Evolutionary conservation across 2,329 filamentous ascomycete species (phyloP).

Genomic region (Fusarium sterilihyphosum): DNA sequence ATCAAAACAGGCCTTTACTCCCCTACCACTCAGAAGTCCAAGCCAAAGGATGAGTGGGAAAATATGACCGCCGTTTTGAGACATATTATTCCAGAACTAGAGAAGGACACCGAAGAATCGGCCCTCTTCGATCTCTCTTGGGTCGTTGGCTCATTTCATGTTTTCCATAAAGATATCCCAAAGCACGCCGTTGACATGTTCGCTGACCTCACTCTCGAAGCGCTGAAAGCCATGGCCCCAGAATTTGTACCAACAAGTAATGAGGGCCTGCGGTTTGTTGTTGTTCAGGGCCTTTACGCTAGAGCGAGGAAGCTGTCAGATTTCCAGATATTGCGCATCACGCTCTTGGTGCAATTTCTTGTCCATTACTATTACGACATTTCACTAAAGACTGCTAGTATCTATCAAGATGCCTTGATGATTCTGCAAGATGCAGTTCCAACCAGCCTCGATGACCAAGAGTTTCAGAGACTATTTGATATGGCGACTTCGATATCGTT

Average conservation of each 20-base stretch:
- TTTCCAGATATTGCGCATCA: not conserved
- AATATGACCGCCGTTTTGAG: not conserved
- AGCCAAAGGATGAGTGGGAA: not conserved
- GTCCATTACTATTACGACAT: not conserved
- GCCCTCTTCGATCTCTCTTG: not conserved
- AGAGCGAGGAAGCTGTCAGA: not conserved
- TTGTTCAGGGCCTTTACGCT: not conserved
- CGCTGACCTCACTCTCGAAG: not conserved
- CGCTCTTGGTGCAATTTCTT: not conserved
- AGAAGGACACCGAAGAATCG: not conserved
- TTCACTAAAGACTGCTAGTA: not conserved
- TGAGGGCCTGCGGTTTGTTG: not conserved
- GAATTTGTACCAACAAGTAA: not conserved
- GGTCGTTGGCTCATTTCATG: not conserved
- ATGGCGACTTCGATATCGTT: not conserved
- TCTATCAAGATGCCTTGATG: not conserved
- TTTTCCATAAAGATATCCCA: not conserved
- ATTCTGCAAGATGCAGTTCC: not conserved
- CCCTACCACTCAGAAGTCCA: not conserved
- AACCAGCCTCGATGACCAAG: not conserved
- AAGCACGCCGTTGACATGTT: not conserved
- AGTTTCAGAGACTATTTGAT: accelerated
- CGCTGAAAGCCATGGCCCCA: not conserved
- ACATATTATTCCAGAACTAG: not conserved
- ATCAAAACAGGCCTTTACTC: not conserved